A percentile compares a stretch with the other conserved stretches of the same genome.
These are phyloP conservation scores for Sporisorium iseilematis-ciliati DNA, from an alignment of 1,284 basidiomycete species.

Conservation along the genomic window DNA sequence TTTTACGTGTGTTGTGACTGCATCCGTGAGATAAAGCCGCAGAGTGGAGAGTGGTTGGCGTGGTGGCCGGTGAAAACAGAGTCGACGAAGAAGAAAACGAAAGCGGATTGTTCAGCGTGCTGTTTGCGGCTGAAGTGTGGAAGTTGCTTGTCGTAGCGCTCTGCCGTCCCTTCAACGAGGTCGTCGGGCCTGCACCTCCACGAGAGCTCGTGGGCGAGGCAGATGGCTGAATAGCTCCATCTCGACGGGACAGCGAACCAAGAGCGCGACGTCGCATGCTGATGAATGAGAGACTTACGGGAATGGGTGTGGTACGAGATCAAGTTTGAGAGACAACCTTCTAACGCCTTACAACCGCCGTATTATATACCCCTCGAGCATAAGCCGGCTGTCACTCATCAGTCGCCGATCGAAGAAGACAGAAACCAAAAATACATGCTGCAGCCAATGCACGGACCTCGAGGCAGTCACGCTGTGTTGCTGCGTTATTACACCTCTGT, in stretches of 20 bases:
- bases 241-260: neutral
- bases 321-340: neutral
- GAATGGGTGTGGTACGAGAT: neutral
- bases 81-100: neutral
- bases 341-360: too few relatives aligned
- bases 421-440: too few relatives aligned
- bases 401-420: too few relatives aligned
- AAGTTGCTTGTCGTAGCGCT: neutral
- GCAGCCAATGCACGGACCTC: too few relatives aligned
- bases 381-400: too few relatives aligned
- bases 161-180: neutral
- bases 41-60: neutral
- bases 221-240: neutral
- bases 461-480: too few relatives aligned
- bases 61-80: neutral
- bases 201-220: neutral
- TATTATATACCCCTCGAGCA: too few relatives aligned
- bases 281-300: constrained; percentile 1
- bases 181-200: neutral
- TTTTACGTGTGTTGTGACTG: constrained; percentile 21
- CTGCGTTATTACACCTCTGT: too few relatives aligned
- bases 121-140: neutral
- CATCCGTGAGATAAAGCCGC: neutral
- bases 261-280: constrained; percentile 7
- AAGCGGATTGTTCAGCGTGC: constrained; percentile 9